phyloP scores from a whole-genome alignment of 345 rosid species.

The Populus nigra region DNA sequence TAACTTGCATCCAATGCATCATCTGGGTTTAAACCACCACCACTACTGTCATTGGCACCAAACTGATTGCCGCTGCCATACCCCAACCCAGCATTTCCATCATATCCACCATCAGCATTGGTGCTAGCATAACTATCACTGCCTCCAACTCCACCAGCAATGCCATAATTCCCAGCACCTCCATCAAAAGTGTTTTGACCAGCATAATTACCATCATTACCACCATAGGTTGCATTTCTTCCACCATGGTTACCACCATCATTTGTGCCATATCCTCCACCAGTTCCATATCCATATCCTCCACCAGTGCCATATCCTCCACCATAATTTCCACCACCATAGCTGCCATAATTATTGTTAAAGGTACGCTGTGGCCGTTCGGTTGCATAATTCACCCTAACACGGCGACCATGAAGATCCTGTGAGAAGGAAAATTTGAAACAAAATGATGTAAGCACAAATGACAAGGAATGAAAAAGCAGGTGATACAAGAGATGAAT shows the following conservation, averaged over 20 bases:
- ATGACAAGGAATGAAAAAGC: not conserved
- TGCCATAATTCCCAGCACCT: conserved; percentile 23
- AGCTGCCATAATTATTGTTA: conserved; percentile 16
- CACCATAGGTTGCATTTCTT: conserved; percentile 11
- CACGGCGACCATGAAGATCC: conserved; percentile 75
- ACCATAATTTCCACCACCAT: conserved; percentile 15
- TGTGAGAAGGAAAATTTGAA: conserved; percentile 20
- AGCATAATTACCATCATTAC: not conserved
- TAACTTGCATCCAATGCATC: conserved; percentile 24
- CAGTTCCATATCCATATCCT: conserved; percentile 7
- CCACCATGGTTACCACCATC: conserved; percentile 14
- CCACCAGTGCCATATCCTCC: conserved; percentile 15
- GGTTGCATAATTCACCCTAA: conserved; percentile 77
- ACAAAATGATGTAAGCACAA: not conserved
- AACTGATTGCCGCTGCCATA: conserved; percentile 28
- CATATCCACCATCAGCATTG: conserved; percentile 32
- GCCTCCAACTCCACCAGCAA: conserved; percentile 30
- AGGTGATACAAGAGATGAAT: not conserved
- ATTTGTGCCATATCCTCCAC: conserved; percentile 14
- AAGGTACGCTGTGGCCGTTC: conserved; percentile 45
- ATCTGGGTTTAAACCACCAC: conserved; percentile 28
- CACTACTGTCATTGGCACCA: conserved; percentile 24
- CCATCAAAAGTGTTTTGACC: conserved; percentile 11
- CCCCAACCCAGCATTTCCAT: conserved; percentile 24
- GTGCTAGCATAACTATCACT: conserved; percentile 20